phyloP scores from a whole-genome alignment of 2,329 filamentous ascomycete species.

The Scortechinia acanthostroma region DNA sequence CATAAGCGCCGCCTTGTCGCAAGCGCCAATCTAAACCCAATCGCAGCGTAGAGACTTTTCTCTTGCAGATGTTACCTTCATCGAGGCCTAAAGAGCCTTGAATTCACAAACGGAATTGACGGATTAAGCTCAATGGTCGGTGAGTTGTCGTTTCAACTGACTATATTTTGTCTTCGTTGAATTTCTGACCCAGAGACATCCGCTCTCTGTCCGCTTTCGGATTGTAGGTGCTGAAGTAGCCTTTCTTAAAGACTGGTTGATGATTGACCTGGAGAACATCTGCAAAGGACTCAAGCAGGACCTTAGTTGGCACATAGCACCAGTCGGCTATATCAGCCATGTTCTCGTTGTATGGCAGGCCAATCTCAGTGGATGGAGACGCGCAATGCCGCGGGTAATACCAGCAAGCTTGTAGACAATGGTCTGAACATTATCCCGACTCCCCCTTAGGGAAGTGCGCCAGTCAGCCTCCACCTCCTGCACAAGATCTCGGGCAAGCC shows the following conservation, averaged over 20 bases:
- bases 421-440: conserved; percentile 4
- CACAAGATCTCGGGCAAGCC: conserved; percentile 12
- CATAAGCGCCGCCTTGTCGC: no score
- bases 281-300: conserved; percentile 10
- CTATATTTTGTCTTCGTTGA: conserved; percentile 22
- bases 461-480: conserved; percentile 9
- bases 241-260: conserved; percentile 10
- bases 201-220: conserved; percentile 14
- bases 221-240: conserved; percentile 17
- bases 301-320: conserved; percentile 12
- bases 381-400: neutral
- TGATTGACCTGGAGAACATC: conserved; percentile 13
- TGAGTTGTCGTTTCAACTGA: no score
- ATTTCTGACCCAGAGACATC: conserved; percentile 17
- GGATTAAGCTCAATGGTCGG: no score
- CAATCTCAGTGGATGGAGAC: conserved; percentile 10
- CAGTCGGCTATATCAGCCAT: conserved; percentile 16
- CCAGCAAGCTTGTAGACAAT: conserved; percentile 2
- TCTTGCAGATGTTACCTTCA: no score
- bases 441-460: conserved; percentile 6
- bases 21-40: no score
- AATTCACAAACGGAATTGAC: no score
- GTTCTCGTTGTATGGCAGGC: conserved; percentile 14
- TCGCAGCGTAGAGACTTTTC: no score
- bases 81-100: no score